These are phyloP conservation scores for Lactarius indigo DNA, from an alignment of 768 basidiomycete genomes.

Conservation along the genomic window DNA sequence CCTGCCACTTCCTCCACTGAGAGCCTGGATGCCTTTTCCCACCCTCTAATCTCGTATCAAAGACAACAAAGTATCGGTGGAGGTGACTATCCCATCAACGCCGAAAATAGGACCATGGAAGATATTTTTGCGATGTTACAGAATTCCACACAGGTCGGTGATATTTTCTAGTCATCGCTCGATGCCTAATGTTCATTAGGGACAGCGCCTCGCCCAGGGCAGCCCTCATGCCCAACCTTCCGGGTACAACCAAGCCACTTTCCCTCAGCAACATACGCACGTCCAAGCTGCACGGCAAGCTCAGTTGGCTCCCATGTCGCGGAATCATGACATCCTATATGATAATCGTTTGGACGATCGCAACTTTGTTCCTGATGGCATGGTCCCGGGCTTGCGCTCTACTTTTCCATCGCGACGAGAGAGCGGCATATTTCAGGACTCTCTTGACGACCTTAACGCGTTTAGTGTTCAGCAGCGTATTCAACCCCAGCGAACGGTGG, in stretches of 20 bases:
- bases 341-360: conserved; percentile 73
- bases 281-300: conserved; percentile 35
- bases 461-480: conserved; percentile 55
- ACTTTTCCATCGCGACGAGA: conserved; percentile 60
- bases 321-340: conserved; percentile 64
- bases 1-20: conserved; percentile 39
- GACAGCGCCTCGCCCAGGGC: conserved; percentile 20
- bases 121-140: conserved; percentile 80
- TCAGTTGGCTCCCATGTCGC: conserved; percentile 38
- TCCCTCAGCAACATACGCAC: conserved; percentile 30
- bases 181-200: conserved; percentile 14
- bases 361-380: conserved; percentile 76
- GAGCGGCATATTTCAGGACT: conserved; percentile 51
- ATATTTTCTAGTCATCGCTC: conserved; percentile 21
- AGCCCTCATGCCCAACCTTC: conserved; percentile 28
- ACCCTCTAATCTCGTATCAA: conserved; percentile 40
- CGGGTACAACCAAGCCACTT: conserved; percentile 28
- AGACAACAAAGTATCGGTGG: conserved; percentile 44
- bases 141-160: conserved; percentile 66
- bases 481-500: conserved; percentile 48
- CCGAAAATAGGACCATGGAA: conserved; percentile 64
- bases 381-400: conserved; percentile 80
- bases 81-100: conserved; percentile 37
- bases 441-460: conserved; percentile 56
- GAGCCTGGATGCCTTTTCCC: conserved; percentile 39